Percentiles rank a stretch among this genome's conserved stretches.
Evolutionary conservation across 257 asterid species (phyloP).

Genomic region (Parsonsia alboflavescens): DNA sequence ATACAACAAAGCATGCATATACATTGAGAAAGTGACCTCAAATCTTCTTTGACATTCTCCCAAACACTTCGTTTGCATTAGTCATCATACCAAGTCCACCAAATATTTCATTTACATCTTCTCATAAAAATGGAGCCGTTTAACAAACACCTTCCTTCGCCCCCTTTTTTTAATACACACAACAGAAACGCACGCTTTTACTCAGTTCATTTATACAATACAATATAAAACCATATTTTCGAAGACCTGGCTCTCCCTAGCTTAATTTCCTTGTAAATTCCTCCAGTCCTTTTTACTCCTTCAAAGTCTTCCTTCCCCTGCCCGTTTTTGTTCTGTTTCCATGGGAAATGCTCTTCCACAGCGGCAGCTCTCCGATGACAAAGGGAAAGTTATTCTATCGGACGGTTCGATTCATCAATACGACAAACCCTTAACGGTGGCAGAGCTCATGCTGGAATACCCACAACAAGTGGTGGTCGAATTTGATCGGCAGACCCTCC

Average conservation of each 20-base stretch:
- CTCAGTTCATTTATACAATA: too few species aligned
- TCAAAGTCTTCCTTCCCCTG: neutral
- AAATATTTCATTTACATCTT: constrained; percentile 21
- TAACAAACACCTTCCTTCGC: constrained; percentile 47
- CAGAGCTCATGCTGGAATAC: constrained; percentile 79
- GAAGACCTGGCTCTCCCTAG: too few species aligned
- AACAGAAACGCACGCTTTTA: constrained; percentile 35
- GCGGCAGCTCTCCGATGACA: constrained; percentile 13
- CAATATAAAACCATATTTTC: too few species aligned
- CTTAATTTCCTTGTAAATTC: neutral
- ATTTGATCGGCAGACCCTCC: constrained; percentile 24
- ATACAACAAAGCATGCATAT: neutral
- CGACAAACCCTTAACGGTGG: constrained; percentile 55
- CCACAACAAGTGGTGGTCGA: constrained; percentile 76
- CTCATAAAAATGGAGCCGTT: constrained; percentile 63
- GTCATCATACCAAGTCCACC: constrained; percentile 66
- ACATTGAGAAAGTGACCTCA: constrained; percentile 6
- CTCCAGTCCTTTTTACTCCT: neutral
- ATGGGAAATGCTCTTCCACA: constrained; percentile 65
- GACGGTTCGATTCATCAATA: constrained; percentile 54
- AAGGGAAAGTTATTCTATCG: constrained; percentile 56
- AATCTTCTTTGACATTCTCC: constrained; percentile 24
- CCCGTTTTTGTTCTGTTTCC: neutral
- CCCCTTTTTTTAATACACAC: constrained; percentile 20
- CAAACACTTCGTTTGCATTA: neutral